phyloP scores from a whole-genome alignment of 495 filamentous ascomycete genomes.

The Immersiella caudata region DNA sequence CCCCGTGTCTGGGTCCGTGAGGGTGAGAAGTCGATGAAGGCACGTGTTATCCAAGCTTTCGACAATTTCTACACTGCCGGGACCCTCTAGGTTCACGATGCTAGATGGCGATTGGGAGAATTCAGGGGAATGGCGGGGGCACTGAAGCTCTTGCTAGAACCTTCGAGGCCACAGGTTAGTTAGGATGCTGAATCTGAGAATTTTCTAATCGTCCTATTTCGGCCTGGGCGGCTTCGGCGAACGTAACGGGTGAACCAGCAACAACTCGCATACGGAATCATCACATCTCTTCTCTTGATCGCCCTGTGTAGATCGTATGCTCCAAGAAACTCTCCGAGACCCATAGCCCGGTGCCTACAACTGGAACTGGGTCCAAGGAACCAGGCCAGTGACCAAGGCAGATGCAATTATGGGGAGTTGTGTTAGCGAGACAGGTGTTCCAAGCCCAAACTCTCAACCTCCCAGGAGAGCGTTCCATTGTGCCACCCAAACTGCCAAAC shows the following conservation, averaged over 20 bases:
- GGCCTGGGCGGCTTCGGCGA: background rate
- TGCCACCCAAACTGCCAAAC: no score
- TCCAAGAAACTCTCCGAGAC: background rate
- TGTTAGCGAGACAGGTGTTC: no score
- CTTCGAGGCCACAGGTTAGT: background rate
- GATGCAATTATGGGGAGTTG: background rate
- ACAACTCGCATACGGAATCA: background rate
- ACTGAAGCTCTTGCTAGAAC: background rate
- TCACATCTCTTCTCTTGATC: background rate
- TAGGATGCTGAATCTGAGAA: background rate
- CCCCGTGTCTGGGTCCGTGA: conserved; percentile 76
- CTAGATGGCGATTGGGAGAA: background rate
- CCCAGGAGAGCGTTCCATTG: no score
- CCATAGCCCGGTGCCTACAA: background rate
- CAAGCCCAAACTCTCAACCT: no score
- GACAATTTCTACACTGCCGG: conserved; percentile 89
- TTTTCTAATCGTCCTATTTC: background rate
- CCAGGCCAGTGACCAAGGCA: conserved; percentile 26
- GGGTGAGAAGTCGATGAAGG: conserved; percentile 95
- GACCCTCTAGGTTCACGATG: conserved; percentile 62
- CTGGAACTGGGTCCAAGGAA: background rate
- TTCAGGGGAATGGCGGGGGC: background rate
- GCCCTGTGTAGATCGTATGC: background rate
- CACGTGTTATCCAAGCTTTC: conserved; percentile 76
- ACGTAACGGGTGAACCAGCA: background rate